Base-by-base conservation (phyloP, 2,329 filamentous ascomycete species). In the Orbilia blumenaviensis region DNA sequence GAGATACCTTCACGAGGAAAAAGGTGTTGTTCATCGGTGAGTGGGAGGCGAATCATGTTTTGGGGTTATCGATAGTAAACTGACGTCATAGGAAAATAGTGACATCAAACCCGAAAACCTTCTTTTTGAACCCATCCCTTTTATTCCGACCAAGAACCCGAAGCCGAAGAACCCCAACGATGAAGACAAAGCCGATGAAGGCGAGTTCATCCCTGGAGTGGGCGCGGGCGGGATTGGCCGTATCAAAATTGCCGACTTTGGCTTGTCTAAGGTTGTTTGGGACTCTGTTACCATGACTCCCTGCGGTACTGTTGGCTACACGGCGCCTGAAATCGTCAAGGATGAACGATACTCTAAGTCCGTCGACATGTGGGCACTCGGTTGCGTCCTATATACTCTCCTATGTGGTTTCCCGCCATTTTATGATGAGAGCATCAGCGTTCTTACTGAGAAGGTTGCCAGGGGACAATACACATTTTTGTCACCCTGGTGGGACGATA, bases 71-170 rank as follows among this genome's bases (percentile, higher is more conserved):
- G 10, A 10, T 52, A 83, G 85, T n/a, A 81, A 85, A 82, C 80
- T 82, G 79, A 81, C 27, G 41, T 78, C 34, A 67, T 52, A 21
- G 62, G n/a, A 27, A 41, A 46, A 69, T 81, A 97, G 93, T 83
- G 94, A 97, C 82, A 99, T 99, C 84, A 99, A 99, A 84, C 95
- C 95, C 0, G 95, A 99, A 84, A 99, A 99, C 81, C 89, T 99
- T 66, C 86, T 99, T 2, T 99, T 97, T 84, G 92, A 92, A 80
- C 94, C 94, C 2, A 92, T 90, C 73, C 91, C 93, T 0, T 90
- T 95, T 78, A 84, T 96, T 18, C 92, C 94, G 0, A 90, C 92
- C 4, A 94, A 90, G 82, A 86, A 89, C 64, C 93, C 92, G 0
- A 93, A 93, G 83, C 92, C 93, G 1, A 91, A 87, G 82, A 89